Base-by-base conservation (phyloP, 768 basidiomycete genomes). In the Cytidiella melzeri region DNA sequence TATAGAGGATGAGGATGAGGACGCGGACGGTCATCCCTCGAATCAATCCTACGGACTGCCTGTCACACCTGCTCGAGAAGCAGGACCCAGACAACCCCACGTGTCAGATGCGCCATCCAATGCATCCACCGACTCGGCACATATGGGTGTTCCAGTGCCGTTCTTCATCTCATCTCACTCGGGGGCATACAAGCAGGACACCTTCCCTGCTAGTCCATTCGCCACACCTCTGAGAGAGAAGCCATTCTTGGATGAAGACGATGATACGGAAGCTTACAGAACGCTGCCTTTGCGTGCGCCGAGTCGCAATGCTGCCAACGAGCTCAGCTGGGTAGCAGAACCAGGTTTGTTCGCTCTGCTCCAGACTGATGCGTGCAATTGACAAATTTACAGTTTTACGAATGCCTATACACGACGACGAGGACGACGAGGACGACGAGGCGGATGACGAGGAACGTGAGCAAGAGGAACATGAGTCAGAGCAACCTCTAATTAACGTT, bases 251-350 rank as follows among this genome's bases (percentile, higher is more conserved):
- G 84, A 86, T 15, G 85, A 74, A 5, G 77, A 89, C 19, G 86
- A 83, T 51, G 85, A 88, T 50, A 73, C 81, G 57, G 80, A 87
- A 23, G 54, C 55, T 27, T 63, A 61, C 42, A 59, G 60, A n/a
- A 57, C 64, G 23, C 24, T 59, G 28, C 56, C 60, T 9, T 54
- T 61, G 2, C 52, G 61, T 51, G 54, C 51, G 12, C 59, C 56
- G 6, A 57, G 45, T 39, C 30, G 54, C 47, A n/a, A 55, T 61
- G 30, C 60, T 57, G 24, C 76, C 41, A 76, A 79, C 38, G 81
- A 82, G 57, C 76, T 73, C 40, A 91, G 87, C 58, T 91, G 87
- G 87, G 71, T 87, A 30, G 86, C 84, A 37, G 79, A 81, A 41
- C 83, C 76, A 61, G 81, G 87, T 87, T 57, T 57, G 79, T n/a